A percentile compares a stretch with the other conserved stretches of the same genome.
phyloP scores from a whole-genome alignment of 768 basidiomycete genomes.

The Kwoniella mangroviensis region DNA sequence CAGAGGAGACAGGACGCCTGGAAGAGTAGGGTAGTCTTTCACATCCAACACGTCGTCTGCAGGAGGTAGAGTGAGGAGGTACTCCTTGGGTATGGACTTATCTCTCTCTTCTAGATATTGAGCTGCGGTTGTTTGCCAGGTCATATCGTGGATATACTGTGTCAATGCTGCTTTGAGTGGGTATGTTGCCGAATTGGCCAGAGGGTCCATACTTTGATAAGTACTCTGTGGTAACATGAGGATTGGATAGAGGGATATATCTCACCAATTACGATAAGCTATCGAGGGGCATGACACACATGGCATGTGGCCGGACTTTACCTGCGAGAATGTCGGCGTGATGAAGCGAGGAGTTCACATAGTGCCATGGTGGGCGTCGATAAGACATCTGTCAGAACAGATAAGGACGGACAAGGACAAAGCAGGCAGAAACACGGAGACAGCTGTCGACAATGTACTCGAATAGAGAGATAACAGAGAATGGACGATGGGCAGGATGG shows the following conservation, averaged over 20 bases:
- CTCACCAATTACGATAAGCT: background rate
- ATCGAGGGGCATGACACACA: background rate
- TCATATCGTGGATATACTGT: background rate
- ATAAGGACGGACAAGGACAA: background rate
- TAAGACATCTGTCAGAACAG: background rate
- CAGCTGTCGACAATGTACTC: no score
- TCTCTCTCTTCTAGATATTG: constrained; percentile 4
- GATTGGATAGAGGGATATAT: background rate
- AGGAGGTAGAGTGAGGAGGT: constrained; percentile 3
- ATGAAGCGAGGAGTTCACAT: background rate
- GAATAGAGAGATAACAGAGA: background rate
- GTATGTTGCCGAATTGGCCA: background rate
- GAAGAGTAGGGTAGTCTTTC: constrained; percentile 60
- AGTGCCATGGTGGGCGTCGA: background rate
- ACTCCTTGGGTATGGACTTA: background rate
- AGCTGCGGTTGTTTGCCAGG: constrained; percentile 29
- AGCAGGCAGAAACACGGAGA: background rate
- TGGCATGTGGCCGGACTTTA: background rate
- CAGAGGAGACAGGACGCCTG: constrained; percentile 65
- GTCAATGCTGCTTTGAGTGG: background rate
- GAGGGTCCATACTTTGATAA: no score
- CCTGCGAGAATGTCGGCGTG: background rate
- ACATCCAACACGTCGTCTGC: constrained; percentile 62
- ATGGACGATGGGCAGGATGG: no score
- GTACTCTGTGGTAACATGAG: no score